Evolutionary conservation across 768 basidiomycete genomes (phyloP), one percentile per base, ranked within the genome.

Genomic region (Amanita rimosa): DNA sequence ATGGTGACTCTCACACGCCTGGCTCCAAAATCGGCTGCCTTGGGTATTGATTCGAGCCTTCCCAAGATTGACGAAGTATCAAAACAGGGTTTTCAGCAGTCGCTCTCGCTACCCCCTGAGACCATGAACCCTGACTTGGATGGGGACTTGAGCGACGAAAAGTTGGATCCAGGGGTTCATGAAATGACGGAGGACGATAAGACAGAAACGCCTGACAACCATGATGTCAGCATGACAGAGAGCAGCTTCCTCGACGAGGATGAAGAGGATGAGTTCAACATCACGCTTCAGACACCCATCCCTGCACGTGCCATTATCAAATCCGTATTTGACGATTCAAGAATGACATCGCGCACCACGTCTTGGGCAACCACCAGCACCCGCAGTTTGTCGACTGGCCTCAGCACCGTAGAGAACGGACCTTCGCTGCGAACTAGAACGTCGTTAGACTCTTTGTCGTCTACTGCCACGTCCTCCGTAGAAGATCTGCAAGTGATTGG

Each of bases 101-200:
- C 74, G 82, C 81, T 83, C 81, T 73, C 69, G 78, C 74, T 66
- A 61, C 74, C 68, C 63, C 76, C 70, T 73, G 74, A 78, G 73
- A 73, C 71, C 35, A 60, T 62, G 61, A 71, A 75, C 71, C 73
- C 77, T 72, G 68, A 74, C 75, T 75, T 70, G 64, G 74, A 68
- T 64, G 63, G 66, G 59, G 67, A 64, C 77, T 73, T 69, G 78
- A 81, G 81, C 80, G 79, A 81, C 73, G 61, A 64, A 52, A 56
- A 58, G 53, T 46, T 54, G 52, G 48, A 52, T 44, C 42, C 55
- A 34, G 73, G 76, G 76, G 74, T 72, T 67, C 62, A 64, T 50
- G 51, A 22, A 35, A 22, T 47, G 52, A 33, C 19, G 52, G 51
- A 51, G 36, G 56, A 59, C 27, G 60, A 67, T 53, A 61, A 40